phyloP scores from a whole-genome alignment of 208 protist species.

The Crithidia fasciculata region DNA sequence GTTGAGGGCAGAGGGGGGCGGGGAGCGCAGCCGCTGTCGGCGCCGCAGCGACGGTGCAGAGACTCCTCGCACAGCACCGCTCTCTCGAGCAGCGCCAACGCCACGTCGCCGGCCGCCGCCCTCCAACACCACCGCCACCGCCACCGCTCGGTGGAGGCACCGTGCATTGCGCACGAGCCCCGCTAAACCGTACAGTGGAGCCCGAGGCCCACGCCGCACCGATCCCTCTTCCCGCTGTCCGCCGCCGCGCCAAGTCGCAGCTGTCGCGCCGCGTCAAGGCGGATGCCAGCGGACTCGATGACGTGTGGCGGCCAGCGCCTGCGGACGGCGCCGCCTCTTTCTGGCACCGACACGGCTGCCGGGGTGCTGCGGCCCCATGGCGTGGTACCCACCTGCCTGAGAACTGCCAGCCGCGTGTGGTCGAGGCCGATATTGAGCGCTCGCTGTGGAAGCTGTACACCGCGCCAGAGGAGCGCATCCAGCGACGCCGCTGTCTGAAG shows the following conservation, averaged over 20 bases:
- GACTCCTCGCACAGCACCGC: neutral
- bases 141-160: slow-evolving; percentile 17
- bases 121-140: slow-evolving; percentile 16
- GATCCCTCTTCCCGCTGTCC: neutral
- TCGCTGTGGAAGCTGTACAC: slow-evolving; percentile 83
- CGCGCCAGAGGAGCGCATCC: slow-evolving; percentile 42
- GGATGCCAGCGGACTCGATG: slow-evolving; percentile 7
- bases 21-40: neutral
- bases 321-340: slow-evolving; percentile 1
- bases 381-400: slow-evolving; percentile 46
- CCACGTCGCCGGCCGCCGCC: neutral
- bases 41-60: neutral
- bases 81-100: neutral
- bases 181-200: neutral
- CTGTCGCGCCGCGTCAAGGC: slow-evolving; percentile 38
- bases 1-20: neutral
- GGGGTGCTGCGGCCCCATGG: slow-evolving; percentile 15
- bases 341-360: slow-evolving; percentile 5
- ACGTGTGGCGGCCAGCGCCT: slow-evolving; percentile 1
- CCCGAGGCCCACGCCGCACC: neutral
- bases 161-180: neutral
- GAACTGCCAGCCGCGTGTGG: slow-evolving; percentile 81
- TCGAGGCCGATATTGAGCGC: slow-evolving; percentile 79
- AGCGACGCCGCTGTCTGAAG: slow-evolving; percentile 55
- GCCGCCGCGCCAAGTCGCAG: slow-evolving; percentile 36